phyloP scores from a whole-genome alignment of 2,329 filamentous ascomycete genomes.

The Beauveria varroae region DNA sequence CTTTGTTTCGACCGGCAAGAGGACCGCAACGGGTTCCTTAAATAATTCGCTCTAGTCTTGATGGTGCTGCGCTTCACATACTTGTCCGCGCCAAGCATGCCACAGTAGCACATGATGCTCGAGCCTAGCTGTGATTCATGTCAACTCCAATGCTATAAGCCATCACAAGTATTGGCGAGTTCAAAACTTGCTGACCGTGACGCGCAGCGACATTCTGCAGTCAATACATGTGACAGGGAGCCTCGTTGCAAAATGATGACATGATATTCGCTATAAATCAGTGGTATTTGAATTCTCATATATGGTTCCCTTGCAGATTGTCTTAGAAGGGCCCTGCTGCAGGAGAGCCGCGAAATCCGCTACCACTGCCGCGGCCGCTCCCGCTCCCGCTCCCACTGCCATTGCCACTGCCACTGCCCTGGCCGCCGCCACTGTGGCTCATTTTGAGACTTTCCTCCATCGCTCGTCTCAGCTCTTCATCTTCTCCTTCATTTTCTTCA shows the following conservation, averaged over 20 bases:
- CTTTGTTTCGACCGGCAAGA: not conserved
- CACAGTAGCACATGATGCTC: not conserved
- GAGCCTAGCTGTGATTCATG: not conserved
- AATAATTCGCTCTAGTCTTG: not conserved
- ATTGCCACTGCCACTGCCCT: slow-evolving; percentile 10
- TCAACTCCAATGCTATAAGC: not conserved
- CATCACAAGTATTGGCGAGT: not conserved
- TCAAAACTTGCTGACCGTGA: not conserved
- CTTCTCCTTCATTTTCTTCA: slow-evolving; percentile 27
- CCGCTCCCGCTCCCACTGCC: not conserved
- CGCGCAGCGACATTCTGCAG: not conserved
- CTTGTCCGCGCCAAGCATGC: not conserved
- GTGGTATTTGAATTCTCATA: not conserved
- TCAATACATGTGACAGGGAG: no score
- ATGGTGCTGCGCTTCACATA: not conserved
- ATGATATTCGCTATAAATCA: not conserved
- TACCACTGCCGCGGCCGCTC: slow-evolving; percentile 35
- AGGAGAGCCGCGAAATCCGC: slow-evolving; percentile 16
- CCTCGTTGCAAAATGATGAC: not conserved
- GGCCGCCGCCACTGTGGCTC: slow-evolving; percentile 22
- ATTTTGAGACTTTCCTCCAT: slow-evolving; percentile 40
- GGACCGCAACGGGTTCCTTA: not conserved
- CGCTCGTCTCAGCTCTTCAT: slow-evolving; percentile 44
- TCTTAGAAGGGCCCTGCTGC: not conserved
- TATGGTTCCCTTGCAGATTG: not conserved